Base-by-base conservation (phyloP, 1,139 yeast genomes). In the Williopsis jadinii region DNA sequence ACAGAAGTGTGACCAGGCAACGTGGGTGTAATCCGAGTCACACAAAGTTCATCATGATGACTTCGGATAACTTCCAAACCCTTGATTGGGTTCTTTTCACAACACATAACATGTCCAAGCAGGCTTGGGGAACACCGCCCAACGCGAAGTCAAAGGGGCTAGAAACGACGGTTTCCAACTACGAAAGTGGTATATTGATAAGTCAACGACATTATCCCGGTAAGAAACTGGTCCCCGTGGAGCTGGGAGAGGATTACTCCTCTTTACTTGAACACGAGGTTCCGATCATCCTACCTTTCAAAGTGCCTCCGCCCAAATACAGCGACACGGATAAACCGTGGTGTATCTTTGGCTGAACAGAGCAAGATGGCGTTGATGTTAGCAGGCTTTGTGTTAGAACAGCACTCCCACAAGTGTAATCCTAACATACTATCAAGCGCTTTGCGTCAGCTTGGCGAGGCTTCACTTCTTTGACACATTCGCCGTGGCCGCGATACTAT, bases 61-160 rank as follows among this genome's bases (percentile, higher is more conserved):
- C 69, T 59, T 67, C 51, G 13, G 77, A 75, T 50, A 53, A 69
- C 38, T 79, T 77, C 63, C 49, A 61, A 26, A 59, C 75, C 1
- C 51, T 80, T 3, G 70, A 73, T 41, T 82, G 88, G 87, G 71
- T 77, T 12, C 52, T 79, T n/a, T 65, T 79, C 58, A 80, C 85
- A 2, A 78, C 85, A 44, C 80, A 81, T 34, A 82, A 82, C 54
- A 54, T 80, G 30, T 77, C 85, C 27, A 71, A 72, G 41, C 80
- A 76, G 46, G 88, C 88, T 0, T 81, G 88, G 88, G 90, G 90
- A 0, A 42, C 36, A 48, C 54, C 46, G 48, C 40, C 41, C 15
- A 44, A 13, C n/a, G 34, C 37, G 15, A 30, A 34, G 3, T 24
- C 41, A 3, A 26, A 34, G 3, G 32, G 13, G 4, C 27, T 47